Base-by-base conservation (phyloP, 176 grass and related monocot genomes). In the Zizania latifolia region DNA sequence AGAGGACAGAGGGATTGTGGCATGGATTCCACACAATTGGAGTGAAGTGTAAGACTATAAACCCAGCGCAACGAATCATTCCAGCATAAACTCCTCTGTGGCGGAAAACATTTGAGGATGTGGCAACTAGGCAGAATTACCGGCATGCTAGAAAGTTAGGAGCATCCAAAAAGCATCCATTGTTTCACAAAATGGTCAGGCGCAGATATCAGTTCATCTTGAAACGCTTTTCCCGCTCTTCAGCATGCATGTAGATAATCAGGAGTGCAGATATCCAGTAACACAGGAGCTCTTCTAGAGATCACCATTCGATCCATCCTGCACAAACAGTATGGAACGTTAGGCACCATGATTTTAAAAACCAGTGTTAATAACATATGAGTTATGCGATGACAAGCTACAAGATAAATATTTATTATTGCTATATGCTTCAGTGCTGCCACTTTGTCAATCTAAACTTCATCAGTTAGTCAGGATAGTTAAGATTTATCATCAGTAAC, bases 251-350 rank as follows among this genome's bases (percentile, higher is more conserved):
- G 35, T 62, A 5, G 4, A 70, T 29, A n/a, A 75, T 67, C 62
- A 62, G 16, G 51, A 21, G 15, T 10, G 43, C 30, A n/a, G 31
- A 76, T 13, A 57, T 33, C 56, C 17, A 65, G 53, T 6, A 62
- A 70, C 26, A 29, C 17, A 61, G 21, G 30, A 32, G 31, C 22
- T 38, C 44, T 13, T 55, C 75, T 83, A 88, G 8, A 30, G 23
- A 75, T 66, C 86, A 83, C 70, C 45, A 8, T 63, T 84, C 30
- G 70, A 39, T 61, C 69, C 76, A 75, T 84, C 86, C 86, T 88
- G 70, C 81, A 76, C 15, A 8, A 84, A 74, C n/a, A 88, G 19
- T 54, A 69, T 68, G 70, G 12, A 75, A 62, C 34, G 38, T 81
- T 11, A 86, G n/a, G 69, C 13, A 6, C 37, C 24, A 33, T 22